phyloP scores from a whole-genome alignment of 2,329 filamentous ascomycete genomes.

The Apiospora saccharicola region DNA sequence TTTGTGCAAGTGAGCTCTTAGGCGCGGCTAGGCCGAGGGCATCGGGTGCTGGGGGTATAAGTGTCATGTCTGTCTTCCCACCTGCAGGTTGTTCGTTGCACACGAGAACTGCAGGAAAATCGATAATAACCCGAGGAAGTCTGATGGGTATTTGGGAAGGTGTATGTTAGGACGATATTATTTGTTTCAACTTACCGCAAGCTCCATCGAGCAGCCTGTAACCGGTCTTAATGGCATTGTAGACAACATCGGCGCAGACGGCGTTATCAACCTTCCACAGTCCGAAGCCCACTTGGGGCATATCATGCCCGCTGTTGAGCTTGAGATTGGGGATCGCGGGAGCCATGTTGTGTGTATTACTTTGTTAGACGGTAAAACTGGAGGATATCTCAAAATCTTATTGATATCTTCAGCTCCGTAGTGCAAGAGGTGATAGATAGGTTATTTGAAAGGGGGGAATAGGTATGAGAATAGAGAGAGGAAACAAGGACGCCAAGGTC shows the following conservation, averaged over 20 bases:
- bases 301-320: constrained; percentile 70
- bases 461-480: constrained; percentile 5
- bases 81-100: not conserved
- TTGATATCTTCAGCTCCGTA: not conserved
- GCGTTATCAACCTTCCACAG: constrained; percentile 85
- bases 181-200: constrained; percentile 55
- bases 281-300: constrained; percentile 80
- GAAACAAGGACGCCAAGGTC: not conserved
- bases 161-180: constrained; percentile 8
- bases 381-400: not conserved
- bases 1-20: not conserved
- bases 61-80: not conserved
- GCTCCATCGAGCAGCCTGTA: constrained; percentile 69
- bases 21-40: not conserved
- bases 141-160: not conserved
- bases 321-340: constrained; percentile 57
- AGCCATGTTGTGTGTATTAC: constrained; percentile 25
- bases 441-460: not conserved
- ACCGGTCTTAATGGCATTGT: constrained; percentile 73
- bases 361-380: not conserved
- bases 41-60: not conserved
- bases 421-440: not conserved
- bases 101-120: not conserved
- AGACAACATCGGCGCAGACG: constrained; percentile 77
- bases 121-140: not conserved